Conservation (phyloP, 768 basidiomycete species). For the Lactifluus rugatus region DNA sequence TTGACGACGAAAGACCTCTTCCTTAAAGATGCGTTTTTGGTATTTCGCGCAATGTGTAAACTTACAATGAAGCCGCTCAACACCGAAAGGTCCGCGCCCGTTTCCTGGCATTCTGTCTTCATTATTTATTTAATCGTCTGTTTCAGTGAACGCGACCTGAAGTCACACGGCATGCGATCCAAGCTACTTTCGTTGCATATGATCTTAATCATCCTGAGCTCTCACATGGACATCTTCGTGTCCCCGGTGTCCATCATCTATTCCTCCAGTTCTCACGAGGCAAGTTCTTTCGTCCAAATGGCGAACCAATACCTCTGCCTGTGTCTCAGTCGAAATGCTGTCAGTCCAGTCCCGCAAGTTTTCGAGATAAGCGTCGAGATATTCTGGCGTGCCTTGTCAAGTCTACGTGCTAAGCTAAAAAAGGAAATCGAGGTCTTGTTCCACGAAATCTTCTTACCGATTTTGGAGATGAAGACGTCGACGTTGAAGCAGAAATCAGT, state of each 20-base stretch:
- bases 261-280: conserved; percentile 80
- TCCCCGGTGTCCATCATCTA: conserved; percentile 86
- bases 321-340: conserved; percentile 87
- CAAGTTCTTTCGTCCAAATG: conserved; percentile 84
- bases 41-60: conserved; percentile 95
- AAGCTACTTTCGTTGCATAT: conserved; percentile 92
- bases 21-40: conserved; percentile 95
- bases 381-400: conserved; percentile 92
- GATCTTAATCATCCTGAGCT: conserved; percentile 83
- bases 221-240: conserved; percentile 83
- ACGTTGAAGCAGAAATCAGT: conserved; percentile 92
- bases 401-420: conserved; percentile 95
- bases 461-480: conserved; percentile 95
- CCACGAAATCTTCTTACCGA: conserved; percentile 97
- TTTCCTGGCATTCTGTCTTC: not conserved
- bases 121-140: conserved; percentile 16
- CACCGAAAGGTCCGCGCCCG: conserved; percentile 64
- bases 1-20: conserved; percentile 81
- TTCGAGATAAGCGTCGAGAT: conserved; percentile 98
- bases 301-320: conserved; percentile 94
- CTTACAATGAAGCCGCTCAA: conserved; percentile 96
- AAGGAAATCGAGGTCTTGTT: conserved; percentile 99
- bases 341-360: conserved; percentile 90
- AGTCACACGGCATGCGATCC: conserved; percentile 95
- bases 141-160: conserved; percentile 83